Evolutionary conservation across 129 eudicot genomes (phyloP).

Genomic region (Centella asiatica): DNA sequence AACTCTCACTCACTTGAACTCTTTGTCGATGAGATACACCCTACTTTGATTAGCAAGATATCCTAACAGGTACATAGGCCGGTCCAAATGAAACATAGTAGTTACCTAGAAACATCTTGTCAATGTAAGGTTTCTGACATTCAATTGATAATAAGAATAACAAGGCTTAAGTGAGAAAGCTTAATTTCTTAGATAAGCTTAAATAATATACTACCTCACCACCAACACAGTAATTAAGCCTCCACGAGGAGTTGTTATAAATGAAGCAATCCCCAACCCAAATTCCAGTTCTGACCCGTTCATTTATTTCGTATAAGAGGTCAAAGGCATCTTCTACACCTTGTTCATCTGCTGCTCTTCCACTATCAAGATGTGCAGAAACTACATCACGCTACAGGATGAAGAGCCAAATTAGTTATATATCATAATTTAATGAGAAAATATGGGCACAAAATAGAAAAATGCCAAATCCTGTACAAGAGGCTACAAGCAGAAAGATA

Average conservation of each 20-base stretch:
- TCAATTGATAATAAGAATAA: not conserved
- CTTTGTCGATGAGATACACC: slow-evolving; percentile 92
- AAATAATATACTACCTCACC: slow-evolving; percentile 60
- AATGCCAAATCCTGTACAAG: not conserved
- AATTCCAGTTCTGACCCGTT: slow-evolving; percentile 89
- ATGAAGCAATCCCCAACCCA: slow-evolving; percentile 99
- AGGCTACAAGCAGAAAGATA: slow-evolving; percentile 1
- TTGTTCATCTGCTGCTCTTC: slow-evolving; percentile 82
- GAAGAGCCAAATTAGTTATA: slow-evolving; percentile 2
- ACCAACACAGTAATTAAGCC: slow-evolving; percentile 97
- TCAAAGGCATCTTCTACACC: slow-evolving; percentile 95
- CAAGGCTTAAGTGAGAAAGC: not conserved
- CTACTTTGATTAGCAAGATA: slow-evolving; percentile 93
- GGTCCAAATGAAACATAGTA: slow-evolving; percentile 97
- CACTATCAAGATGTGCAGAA: slow-evolving; percentile 78
- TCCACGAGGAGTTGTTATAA: slow-evolving; percentile 91
- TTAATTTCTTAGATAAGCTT: no score
- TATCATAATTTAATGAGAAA: not conserved
- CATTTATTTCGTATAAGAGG: slow-evolving; percentile 76
- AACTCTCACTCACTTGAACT: slow-evolving; percentile 69
- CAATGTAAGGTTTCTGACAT: not conserved
- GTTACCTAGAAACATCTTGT: slow-evolving; percentile 56
- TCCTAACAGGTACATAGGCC: slow-evolving; percentile 97
- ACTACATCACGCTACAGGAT: slow-evolving; percentile 81
- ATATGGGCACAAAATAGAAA: not conserved